These are phyloP conservation scores for Chlorella sp. DNA, from an alignment of 139 green algal genomes.

Conservation along the genomic window DNA sequence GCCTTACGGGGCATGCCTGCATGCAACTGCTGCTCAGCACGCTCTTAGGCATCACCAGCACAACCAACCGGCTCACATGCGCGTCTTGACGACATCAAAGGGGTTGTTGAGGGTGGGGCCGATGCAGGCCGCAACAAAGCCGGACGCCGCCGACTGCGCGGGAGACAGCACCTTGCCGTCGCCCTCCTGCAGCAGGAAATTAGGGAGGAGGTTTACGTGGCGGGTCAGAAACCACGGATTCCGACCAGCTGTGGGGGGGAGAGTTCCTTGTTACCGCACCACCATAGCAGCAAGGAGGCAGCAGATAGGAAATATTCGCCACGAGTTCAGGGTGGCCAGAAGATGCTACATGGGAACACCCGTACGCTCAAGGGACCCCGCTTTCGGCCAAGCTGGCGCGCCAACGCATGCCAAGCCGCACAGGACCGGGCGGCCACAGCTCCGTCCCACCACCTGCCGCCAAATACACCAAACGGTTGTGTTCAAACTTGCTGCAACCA, in stretches of 20 bases:
- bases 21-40: too few species aligned
- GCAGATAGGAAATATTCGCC: too few species aligned
- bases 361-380: too few species aligned
- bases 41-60: too few species aligned
- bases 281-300: conserved; percentile 13
- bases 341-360: too few species aligned
- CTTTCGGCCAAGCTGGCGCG: too few species aligned
- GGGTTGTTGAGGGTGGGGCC: conserved; percentile 88
- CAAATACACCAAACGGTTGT: too few species aligned
- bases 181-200: conserved; percentile 55
- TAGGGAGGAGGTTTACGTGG: neutral
- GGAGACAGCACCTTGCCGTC: conserved; percentile 79
- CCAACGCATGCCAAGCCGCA: too few species aligned
- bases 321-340: too few species aligned
- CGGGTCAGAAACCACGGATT: neutral
- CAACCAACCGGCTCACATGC: conserved; percentile 45
- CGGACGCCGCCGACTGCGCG: conserved; percentile 83
- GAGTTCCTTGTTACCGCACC: conserved; percentile 80
- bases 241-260: conserved; percentile 51
- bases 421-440: too few species aligned
- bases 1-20: too few species aligned
- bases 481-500: neutral
- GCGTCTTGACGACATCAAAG: conserved; percentile 93
- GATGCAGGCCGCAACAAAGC: conserved; percentile 87
- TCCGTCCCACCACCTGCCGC: too few species aligned